Percentiles rank a stretch among this genome's conserved stretches.
phyloP scores from a whole-genome alignment of 2,329 filamentous ascomycete species.

The Tolypocladium nubicola region DNA sequence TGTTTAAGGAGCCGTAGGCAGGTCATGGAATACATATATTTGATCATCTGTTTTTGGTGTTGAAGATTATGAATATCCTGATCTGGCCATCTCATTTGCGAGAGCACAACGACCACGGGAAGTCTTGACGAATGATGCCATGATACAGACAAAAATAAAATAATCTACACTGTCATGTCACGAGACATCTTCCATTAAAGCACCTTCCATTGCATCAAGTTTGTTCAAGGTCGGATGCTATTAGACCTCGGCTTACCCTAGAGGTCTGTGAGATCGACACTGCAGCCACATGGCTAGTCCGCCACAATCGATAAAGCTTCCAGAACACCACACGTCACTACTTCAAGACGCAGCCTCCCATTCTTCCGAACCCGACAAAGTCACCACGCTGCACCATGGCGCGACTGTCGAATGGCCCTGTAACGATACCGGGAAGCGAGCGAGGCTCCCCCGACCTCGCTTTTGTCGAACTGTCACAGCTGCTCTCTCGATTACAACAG shows the following conservation, averaged over 20 bases:
- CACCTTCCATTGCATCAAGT: not conserved
- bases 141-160: no score
- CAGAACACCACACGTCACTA: not conserved
- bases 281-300: not conserved
- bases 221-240: not conserved
- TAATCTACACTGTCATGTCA: no score
- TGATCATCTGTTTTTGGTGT: no score
- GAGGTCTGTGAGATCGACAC: not conserved
- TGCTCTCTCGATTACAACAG: conserved; percentile 56
- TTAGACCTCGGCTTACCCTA: not conserved
- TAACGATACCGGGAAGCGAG: conserved; percentile 5
- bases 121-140: no score
- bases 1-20: not conserved
- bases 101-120: no score
- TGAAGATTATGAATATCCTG: no score
- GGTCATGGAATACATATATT: not conserved
- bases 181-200: no score
- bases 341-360: not conserved
- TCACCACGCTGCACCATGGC: conserved; percentile 12
- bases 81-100: no score
- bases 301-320: not conserved
- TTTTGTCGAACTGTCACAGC: conserved; percentile 45
- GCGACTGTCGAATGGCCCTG: conserved; percentile 11
- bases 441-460: conserved; percentile 16
- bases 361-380: not conserved